Evolutionary conservation across 257 asterid genomes (phyloP), one percentile per base, ranked within the genome.

Genomic region (Nicotiana paniculata): DNA sequence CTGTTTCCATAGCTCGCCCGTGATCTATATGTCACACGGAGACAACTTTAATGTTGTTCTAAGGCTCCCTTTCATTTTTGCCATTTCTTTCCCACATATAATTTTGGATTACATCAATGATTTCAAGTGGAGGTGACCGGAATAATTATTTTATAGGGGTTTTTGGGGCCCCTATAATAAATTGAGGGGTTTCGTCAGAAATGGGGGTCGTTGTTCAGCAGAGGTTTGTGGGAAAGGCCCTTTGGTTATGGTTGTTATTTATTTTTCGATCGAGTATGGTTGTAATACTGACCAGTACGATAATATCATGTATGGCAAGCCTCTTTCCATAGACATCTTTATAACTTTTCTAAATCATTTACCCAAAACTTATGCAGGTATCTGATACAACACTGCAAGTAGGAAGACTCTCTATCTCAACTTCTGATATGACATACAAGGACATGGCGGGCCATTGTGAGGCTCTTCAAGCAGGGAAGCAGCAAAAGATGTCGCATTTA

Each of bases 381-480:
- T 83, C 92, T 5, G 93, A 91, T 84, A 88, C 92, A 51, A 87
- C 91, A 74, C 87, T 86, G 84, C 93, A 91, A 79, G 94, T 90
- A 54, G 89, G 86, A 57, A 88, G 88, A 51, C 51, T 78, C 82
- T 79, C 88, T 21, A 72, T 89, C 69, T 77, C 86, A 82, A 72
- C 86, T 68, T 92, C 92, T 24, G 89, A 85, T 78, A 67, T 92
- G 88, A 89, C 95, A 67, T 92, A 85, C 88, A 87, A 88, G 88
- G 97, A 92, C 80, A 90, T 91, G 93, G 93, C 97, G 51, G 90
- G 87, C 86, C 92, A 90, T 55, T 92, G 95, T 48, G 97, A 92
- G 86, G 91, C 93, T 88, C 92, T 92, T 89, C 95, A 92, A 87
- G 83, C 84, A 24, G 95, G 92, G 81, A 91, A 91, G 84, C 93